Percentiles rank a stretch among this genome's conserved stretches.
Conservation (phyloP, 106 monocot genomes). For the Dendrobium nobile region DNA sequence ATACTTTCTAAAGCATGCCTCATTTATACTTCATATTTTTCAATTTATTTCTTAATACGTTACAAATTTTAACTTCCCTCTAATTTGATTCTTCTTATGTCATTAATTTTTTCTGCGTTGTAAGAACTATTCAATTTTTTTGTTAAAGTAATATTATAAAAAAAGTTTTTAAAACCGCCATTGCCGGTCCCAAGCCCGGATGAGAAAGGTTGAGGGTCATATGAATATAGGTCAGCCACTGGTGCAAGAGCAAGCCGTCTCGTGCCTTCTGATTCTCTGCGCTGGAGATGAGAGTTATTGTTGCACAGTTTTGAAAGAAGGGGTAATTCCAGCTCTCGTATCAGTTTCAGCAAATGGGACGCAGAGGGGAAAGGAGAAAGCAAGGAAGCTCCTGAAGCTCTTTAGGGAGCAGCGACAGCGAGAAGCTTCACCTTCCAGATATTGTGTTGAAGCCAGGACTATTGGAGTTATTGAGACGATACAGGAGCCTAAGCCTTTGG, state of each 20-base stretch:
- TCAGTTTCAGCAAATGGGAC: constrained; percentile 50
- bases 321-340: constrained; percentile 68
- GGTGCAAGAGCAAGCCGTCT: constrained; percentile 61
- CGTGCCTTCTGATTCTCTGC: constrained; percentile 61
- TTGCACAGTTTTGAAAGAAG: constrained; percentile 78
- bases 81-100: too few relatives aligned
- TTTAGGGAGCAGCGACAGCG: constrained; percentile 74
- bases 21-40: too few relatives aligned
- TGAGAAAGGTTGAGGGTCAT: too few relatives aligned
- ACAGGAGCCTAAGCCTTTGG: constrained; percentile 14
- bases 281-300: constrained; percentile 41
- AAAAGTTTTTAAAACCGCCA: too few relatives aligned
- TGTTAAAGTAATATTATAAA: too few relatives aligned
- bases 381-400: constrained; percentile 58
- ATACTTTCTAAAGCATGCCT: too few relatives aligned
- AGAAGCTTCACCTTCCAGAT: constrained; percentile 17
- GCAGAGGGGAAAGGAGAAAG: constrained; percentile 53
- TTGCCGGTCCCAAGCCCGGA: too few relatives aligned
- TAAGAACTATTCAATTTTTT: too few relatives aligned
- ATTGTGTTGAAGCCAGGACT: neutral
- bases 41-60: too few relatives aligned
- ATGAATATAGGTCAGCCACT: constrained; percentile 45
- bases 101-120: too few relatives aligned
- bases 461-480: neutral
- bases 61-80: too few relatives aligned